Percentiles rank a stretch among this genome's conserved stretches.
These are phyloP conservation scores for Malassezia brasiliensis DNA, from an alignment of 1,284 basidiomycete species.

Conservation along the genomic window DNA sequence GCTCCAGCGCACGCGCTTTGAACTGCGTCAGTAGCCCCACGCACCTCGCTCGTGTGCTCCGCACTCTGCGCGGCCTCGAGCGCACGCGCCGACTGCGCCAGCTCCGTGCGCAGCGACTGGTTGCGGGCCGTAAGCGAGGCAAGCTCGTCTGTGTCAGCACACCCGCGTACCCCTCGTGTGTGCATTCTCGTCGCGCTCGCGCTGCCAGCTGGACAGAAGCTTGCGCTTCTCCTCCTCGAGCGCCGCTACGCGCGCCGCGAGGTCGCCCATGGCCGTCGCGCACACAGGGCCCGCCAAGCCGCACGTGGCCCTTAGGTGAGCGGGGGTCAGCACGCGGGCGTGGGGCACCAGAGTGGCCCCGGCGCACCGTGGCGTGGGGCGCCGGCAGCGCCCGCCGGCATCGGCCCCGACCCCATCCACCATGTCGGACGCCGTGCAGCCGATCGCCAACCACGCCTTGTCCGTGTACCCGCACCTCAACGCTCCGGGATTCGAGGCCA, in stretches of 20 bases:
- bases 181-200: conserved; percentile 35
- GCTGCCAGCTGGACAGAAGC: conserved; percentile 37
- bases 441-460: conserved; percentile 25
- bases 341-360: neutral
- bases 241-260: conserved; percentile 15
- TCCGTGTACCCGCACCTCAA: conserved; percentile 25
- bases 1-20: conserved; percentile 65
- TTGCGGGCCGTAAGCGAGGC: conserved; percentile 22
- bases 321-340: neutral
- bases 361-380: neutral
- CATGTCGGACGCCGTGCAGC: conserved; percentile 6
- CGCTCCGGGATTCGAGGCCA: conserved; percentile 36
- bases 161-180: conserved; percentile 20
- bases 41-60: conserved; percentile 30
- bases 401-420: neutral
- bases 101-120: conserved; percentile 32
- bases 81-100: conserved; percentile 27
- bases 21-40: conserved; percentile 53
- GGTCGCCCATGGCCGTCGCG: conserved; percentile 16
- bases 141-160: conserved; percentile 26
- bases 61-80: conserved; percentile 30
- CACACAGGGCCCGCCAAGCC: neutral
- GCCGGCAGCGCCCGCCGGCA: no score
- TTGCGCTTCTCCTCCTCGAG: conserved; percentile 42
- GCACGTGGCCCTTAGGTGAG: neutral